Percentiles rank a stretch among this genome's conserved stretches.
Evolutionary conservation across 1,284 basidiomycete genomes (phyloP).

Genomic region (Ceratobasidium sp.): DNA sequence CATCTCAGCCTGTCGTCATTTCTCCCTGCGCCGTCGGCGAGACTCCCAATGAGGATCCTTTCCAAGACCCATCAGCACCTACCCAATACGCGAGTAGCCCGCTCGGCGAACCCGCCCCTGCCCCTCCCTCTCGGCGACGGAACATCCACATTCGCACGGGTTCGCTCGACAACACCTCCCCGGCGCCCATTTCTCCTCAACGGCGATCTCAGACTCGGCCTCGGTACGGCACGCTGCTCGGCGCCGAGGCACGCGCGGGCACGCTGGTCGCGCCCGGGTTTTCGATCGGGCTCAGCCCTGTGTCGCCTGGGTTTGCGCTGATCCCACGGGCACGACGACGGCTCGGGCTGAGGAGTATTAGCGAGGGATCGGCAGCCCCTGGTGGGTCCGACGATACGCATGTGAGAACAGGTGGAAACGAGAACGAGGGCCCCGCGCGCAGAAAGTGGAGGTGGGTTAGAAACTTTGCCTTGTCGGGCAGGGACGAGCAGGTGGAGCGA

Average conservation of each 20-base stretch:
- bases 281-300: slow-evolving; percentile 77
- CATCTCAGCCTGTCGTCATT: slow-evolving; percentile 25
- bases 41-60: slow-evolving; percentile 9
- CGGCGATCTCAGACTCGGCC: slow-evolving; percentile 35
- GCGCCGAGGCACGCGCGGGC: slow-evolving; percentile 45
- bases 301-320: slow-evolving; percentile 78
- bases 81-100: slow-evolving; percentile 11
- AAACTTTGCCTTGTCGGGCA: background rate
- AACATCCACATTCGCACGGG: slow-evolving; percentile 43
- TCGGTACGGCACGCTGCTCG: slow-evolving; percentile 39
- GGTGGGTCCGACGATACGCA: slow-evolving; percentile 1
- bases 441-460: slow-evolving; percentile 40
- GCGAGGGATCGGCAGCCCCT: slow-evolving; percentile 35
- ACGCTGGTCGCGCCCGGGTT: slow-evolving; percentile 62
- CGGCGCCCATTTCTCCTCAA: slow-evolving; percentile 39
- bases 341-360: slow-evolving; percentile 42
- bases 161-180: slow-evolving; percentile 36
- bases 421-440: background rate
- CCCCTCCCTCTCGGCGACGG: slow-evolving; percentile 16
- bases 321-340: slow-evolving; percentile 59
- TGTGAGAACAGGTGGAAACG: slow-evolving; percentile 16
- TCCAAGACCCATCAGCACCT: slow-evolving; percentile 2
- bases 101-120: background rate
- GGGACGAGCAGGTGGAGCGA: background rate
- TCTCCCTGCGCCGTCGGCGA: slow-evolving; percentile 31